Evolutionary conservation across 2,329 filamentous ascomycete species (phyloP).

Genomic region (Aureobasidium sp.): DNA sequence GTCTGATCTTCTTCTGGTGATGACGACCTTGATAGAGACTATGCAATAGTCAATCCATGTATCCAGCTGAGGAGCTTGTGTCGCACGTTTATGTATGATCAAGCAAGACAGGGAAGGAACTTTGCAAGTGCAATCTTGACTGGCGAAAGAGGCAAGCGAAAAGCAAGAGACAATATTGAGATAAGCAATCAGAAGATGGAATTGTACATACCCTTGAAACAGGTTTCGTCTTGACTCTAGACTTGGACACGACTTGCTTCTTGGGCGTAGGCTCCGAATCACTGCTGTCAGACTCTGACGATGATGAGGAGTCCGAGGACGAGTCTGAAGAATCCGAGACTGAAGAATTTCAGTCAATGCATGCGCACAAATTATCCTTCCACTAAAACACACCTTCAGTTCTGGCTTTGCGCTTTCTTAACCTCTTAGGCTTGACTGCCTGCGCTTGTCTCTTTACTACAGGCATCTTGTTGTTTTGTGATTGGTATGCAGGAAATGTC

Average conservation of each 20-base stretch:
- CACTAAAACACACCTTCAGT: neutral
- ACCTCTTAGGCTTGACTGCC: conserved; percentile 8
- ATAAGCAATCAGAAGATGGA: neutral
- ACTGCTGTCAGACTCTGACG: conserved; percentile 7
- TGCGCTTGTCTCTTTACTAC: conserved; percentile 5
- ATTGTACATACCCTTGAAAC: neutral
- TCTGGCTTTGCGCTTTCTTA: conserved; percentile 10
- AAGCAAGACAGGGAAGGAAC: neutral
- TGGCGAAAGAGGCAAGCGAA: neutral
- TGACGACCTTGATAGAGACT: neutral
- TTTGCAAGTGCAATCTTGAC: neutral
- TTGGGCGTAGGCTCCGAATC: neutral
- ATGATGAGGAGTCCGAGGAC: neutral
- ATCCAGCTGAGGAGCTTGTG: neutral
- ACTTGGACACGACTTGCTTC: neutral
- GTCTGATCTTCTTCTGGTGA: conserved; percentile 8
- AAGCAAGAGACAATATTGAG: neutral
- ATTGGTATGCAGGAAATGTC: neutral
- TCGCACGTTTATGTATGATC: neutral
- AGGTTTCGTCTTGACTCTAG: neutral
- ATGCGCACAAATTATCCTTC: neutral
- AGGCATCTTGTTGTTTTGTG: conserved; percentile 5
- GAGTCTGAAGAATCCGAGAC: conserved; percentile 11
- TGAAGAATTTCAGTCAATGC: neutral
- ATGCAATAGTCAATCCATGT: neutral